Percentiles rank a stretch among this genome's conserved stretches.
Conservation (phyloP, 1,284 basidiomycete species). For the Sphaerobolus stellatus region DNA sequence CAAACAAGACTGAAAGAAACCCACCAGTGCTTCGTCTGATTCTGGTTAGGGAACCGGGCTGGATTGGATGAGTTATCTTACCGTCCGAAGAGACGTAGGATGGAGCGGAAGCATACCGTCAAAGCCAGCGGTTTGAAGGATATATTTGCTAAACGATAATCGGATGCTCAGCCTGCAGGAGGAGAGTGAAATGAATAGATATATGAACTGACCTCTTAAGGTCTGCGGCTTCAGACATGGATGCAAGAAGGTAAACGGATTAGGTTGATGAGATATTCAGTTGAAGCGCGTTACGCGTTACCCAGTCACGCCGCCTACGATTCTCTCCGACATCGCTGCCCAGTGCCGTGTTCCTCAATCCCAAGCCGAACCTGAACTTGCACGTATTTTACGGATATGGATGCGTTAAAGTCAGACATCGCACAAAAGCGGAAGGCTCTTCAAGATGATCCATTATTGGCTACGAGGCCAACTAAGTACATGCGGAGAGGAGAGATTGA, state of each 20-base stretch:
- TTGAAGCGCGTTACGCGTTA: not conserved
- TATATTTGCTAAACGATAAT: constrained; percentile 61
- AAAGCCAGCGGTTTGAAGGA: constrained; percentile 83
- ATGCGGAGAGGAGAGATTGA: constrained; percentile 82
- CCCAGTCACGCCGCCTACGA: too few species aligned
- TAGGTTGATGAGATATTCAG: constrained; percentile 9
- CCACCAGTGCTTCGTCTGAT: constrained; percentile 94
- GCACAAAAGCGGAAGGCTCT: constrained; percentile 80
- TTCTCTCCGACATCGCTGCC: too few species aligned
- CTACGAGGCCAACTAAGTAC: constrained; percentile 70
- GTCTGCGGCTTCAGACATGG: constrained; percentile 59
- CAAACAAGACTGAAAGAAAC: constrained; percentile 23
- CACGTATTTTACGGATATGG: constrained; percentile 49
- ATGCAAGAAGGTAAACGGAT: constrained; percentile 20
- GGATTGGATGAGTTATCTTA: constrained; percentile 14
- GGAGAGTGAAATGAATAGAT: not conserved
- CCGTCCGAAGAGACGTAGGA: not conserved
- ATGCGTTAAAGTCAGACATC: constrained; percentile 86
- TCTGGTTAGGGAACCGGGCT: constrained; percentile 95
- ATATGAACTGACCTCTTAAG: constrained; percentile 47
- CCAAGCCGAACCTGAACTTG: not conserved
- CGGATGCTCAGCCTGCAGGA: too few species aligned
- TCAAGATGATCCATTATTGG: constrained; percentile 39
- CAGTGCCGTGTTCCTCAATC: too few species aligned
- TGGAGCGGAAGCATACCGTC: constrained; percentile 55